Conservation (phyloP, 768 basidiomycete species). For the Tulasnella sp. region DNA sequence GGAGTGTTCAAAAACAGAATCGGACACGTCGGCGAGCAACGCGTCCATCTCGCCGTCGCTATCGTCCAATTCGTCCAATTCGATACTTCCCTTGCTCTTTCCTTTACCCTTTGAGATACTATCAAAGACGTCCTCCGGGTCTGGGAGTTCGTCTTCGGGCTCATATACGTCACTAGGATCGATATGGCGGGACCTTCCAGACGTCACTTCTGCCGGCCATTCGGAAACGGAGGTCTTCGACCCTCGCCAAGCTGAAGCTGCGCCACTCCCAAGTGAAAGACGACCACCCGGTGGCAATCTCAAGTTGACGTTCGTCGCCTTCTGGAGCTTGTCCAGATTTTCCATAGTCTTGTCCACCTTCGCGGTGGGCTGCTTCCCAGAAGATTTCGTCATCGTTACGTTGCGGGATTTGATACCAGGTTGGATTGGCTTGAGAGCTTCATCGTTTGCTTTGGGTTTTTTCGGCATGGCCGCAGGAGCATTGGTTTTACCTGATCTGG, state of each 20-base stretch:
- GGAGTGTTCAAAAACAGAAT: too few relatives aligned
- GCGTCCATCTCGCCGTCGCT: too few relatives aligned
- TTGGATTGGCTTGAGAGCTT: not conserved
- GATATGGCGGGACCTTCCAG: not conserved
- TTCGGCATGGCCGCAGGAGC: too few relatives aligned
- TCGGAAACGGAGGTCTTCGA: not conserved
- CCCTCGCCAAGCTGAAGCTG: not conserved
- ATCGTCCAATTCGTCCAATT: too few relatives aligned
- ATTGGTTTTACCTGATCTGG: not conserved
- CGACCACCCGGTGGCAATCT: not conserved
- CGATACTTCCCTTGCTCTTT: too few relatives aligned
- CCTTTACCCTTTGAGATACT: too few relatives aligned
- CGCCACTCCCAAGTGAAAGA: not conserved
- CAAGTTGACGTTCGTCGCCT: not conserved
- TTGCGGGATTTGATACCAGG: not conserved
- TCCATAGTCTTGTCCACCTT: conserved; percentile 5
- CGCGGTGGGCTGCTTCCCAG: not conserved
- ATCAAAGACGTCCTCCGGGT: too few relatives aligned
- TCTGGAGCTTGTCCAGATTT: conserved; percentile 10
- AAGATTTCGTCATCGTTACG: too few relatives aligned
- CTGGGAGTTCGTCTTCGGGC: not conserved
- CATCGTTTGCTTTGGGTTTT: too few relatives aligned
- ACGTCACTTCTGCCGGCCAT: too few relatives aligned
- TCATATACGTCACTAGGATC: not conserved
- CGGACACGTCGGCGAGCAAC: too few relatives aligned